Evolutionary conservation across 139 green algal species (phyloP).

Genomic region (Deuterostichococcus epilithicus): DNA sequence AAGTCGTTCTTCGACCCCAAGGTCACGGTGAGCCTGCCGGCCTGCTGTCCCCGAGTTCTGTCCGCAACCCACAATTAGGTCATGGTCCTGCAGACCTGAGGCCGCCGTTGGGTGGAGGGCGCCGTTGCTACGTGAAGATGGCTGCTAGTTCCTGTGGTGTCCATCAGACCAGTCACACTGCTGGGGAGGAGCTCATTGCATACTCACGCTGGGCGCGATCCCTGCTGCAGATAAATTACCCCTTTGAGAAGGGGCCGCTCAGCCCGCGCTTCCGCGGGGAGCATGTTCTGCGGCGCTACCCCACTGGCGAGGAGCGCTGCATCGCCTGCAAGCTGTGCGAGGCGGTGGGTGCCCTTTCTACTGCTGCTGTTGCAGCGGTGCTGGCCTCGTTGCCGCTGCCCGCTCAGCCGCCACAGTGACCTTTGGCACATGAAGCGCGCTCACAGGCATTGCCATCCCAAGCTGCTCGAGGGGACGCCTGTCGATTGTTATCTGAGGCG

Average conservation of each 20-base stretch:
- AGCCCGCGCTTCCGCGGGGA: slow-evolving; percentile 96
- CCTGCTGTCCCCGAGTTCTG: background rate
- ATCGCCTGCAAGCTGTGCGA: slow-evolving; percentile 99
- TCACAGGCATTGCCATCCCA: background rate
- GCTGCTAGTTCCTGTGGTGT: background rate
- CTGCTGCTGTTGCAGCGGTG: background rate
- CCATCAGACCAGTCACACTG: background rate
- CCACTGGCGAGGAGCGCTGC: slow-evolving; percentile 97
- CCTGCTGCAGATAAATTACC: slow-evolving; percentile 95
- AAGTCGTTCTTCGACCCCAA: slow-evolving; percentile 97
- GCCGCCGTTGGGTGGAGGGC: no score
- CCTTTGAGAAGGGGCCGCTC: slow-evolving; percentile 97
- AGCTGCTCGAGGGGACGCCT: background rate
- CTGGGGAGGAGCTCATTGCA: background rate
- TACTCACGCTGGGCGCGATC: background rate
- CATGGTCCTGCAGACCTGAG: no score
- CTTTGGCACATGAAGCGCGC: background rate
- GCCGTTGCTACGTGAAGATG: no score
- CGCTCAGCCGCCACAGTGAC: background rate
- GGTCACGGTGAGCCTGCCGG: slow-evolving; percentile 72
- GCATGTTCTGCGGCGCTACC: slow-evolving; percentile 93
- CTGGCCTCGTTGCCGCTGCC: background rate
- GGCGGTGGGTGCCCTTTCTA: slow-evolving; percentile 64
- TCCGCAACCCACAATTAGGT: no score
- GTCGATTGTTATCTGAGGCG: background rate